A percentile compares a stretch with the other conserved stretches of the same genome.
These are phyloP conservation scores for Nakaseomyces sp. DNA, from an alignment of 1,139 yeast genomes.

Conservation along the genomic window DNA sequence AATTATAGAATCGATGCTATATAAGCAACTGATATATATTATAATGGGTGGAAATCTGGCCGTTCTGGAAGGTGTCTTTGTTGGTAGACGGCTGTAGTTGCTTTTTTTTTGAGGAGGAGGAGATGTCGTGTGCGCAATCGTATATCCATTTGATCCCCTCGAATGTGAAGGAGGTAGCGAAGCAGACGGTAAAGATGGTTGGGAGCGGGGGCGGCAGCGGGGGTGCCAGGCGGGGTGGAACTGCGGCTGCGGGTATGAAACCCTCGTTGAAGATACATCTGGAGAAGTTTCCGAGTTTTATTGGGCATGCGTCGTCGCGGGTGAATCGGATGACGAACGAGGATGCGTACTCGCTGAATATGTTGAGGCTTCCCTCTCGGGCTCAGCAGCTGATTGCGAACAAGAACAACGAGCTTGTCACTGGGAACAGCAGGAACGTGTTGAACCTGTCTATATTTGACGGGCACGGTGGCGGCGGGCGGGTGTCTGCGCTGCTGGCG, in stretches of 20 bases:
- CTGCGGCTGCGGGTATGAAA: too few relatives aligned
- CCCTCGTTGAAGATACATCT: conserved; percentile 5
- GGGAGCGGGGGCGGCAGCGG: too few relatives aligned
- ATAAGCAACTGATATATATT: too few relatives aligned
- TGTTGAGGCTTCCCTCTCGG: conserved; percentile 32
- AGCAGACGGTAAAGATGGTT: neutral
- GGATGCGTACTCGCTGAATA: conserved; percentile 48
- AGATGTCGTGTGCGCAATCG: conserved; percentile 5
- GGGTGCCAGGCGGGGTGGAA: too few relatives aligned
- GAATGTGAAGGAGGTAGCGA: conserved; percentile 3
- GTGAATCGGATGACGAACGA: conserved; percentile 75
- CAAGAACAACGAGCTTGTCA: conserved; percentile 7
- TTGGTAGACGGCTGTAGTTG: too few relatives aligned
- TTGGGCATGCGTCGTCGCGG: conserved; percentile 74
- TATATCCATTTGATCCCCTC: conserved; percentile 4
- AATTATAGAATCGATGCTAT: too few relatives aligned
- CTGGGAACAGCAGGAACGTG: conserved; percentile 27
- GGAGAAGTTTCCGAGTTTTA: conserved; percentile 23
- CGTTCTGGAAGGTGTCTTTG: too few relatives aligned
- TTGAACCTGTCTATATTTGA: conserved; percentile 75
- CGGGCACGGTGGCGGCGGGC: conserved; percentile 80
- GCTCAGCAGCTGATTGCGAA: conserved; percentile 25
- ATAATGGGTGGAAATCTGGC: too few relatives aligned
- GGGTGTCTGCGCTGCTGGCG: conserved; percentile 56
- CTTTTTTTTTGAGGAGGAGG: too few relatives aligned